Evolutionary conservation across 2,329 filamentous ascomycete genomes (phyloP).

Genomic region (Aspergillus quadrilineatus): DNA sequence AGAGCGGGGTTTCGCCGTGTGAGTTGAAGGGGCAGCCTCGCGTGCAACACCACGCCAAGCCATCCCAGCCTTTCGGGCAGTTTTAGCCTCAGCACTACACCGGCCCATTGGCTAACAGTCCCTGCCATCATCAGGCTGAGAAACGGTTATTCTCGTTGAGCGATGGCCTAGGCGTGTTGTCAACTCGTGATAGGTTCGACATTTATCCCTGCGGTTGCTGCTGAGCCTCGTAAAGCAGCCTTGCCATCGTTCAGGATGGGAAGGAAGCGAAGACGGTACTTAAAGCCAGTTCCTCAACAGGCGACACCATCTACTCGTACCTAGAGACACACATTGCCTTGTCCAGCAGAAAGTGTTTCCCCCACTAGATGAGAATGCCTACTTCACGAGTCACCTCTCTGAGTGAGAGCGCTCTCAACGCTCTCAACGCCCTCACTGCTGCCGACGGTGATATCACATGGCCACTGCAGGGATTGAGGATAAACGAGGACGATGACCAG

Average conservation of each 20-base stretch:
- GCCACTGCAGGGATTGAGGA: background rate
- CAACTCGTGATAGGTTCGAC: background rate
- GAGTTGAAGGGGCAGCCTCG: background rate
- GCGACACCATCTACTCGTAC: background rate
- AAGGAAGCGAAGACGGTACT: background rate
- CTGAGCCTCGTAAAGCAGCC: background rate
- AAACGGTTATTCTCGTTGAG: background rate
- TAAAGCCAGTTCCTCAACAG: background rate
- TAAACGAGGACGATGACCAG: slow-evolving; percentile 3
- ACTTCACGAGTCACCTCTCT: background rate
- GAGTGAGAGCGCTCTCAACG: background rate
- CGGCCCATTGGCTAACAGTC: background rate
- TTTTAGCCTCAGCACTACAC: background rate
- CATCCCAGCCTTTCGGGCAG: slow-evolving; percentile 1
- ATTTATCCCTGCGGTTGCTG: background rate
- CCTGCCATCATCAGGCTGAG: background rate
- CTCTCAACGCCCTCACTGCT: background rate
- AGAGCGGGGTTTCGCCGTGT: background rate
- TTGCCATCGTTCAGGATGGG: background rate
- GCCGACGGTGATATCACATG: background rate
- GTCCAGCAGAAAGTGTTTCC: too few species aligned
- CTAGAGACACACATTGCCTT: background rate
- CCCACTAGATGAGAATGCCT: background rate
- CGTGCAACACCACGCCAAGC: background rate
- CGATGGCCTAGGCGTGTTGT: background rate